Evolutionary conservation across 2,329 filamentous ascomycete genomes (phyloP).

Genomic region (Penicillium sp.): DNA sequence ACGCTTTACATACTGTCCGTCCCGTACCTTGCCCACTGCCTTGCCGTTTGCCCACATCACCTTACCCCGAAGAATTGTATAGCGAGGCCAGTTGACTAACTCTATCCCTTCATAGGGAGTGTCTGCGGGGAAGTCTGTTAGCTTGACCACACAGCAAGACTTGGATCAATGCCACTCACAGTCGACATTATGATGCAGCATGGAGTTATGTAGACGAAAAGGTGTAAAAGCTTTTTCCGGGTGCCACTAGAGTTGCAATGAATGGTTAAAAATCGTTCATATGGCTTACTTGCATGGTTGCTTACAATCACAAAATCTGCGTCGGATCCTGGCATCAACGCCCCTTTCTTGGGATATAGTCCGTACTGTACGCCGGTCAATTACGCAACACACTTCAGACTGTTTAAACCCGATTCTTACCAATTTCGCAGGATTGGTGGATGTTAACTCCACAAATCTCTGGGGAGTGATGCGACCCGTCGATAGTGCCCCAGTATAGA

Average conservation of each 20-base stretch:
- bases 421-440: slow-evolving; percentile 45
- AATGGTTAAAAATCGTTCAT: neutral
- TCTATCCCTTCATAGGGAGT: slow-evolving; percentile 36
- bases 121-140: slow-evolving; percentile 16
- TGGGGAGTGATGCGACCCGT: slow-evolving; percentile 33
- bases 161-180: slow-evolving; percentile 1
- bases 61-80: slow-evolving; percentile 33
- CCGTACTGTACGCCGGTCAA: slow-evolving; percentile 35
- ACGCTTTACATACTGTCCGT: no score
- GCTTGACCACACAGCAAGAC: neutral
- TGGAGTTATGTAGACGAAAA: slow-evolving; percentile 34
- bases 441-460: slow-evolving; percentile 47
- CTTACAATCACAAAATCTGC: slow-evolving; percentile 48
- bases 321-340: slow-evolving; percentile 44
- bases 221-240: slow-evolving; percentile 12
- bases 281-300: no score
- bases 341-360: slow-evolving; percentile 40
- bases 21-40: neutral
- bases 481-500: slow-evolving; percentile 32
- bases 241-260: slow-evolving; percentile 7
- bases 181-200: slow-evolving; percentile 37
- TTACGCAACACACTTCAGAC: neutral
- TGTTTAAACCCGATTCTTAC: no score
- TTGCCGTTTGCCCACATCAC: slow-evolving; percentile 26
- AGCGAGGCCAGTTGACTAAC: slow-evolving; percentile 37